Evolutionary conservation across 1,284 basidiomycete species (phyloP).

Genomic region (Leucoagaricus sp.): DNA sequence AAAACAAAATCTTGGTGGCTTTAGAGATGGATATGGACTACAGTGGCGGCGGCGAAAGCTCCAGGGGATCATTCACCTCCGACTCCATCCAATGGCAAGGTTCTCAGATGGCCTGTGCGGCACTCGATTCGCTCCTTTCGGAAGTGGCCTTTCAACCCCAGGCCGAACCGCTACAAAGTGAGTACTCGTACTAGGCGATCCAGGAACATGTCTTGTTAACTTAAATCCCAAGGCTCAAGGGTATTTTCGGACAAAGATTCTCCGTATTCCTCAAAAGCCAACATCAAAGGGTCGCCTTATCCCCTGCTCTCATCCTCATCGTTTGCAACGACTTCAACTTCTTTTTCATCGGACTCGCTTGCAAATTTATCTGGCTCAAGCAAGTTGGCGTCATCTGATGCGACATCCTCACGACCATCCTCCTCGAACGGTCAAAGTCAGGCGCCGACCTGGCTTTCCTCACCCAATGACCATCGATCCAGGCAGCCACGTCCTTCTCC

Average conservation of each 20-base stretch:
- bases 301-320: not conserved
- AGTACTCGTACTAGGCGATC: conserved; percentile 7
- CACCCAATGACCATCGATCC: conserved; percentile 15
- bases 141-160: conserved; percentile 11
- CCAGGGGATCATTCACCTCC: not conserved
- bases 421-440: not conserved
- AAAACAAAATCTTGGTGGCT: no score
- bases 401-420: conserved; percentile 1
- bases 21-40: not conserved
- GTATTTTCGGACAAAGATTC: not conserved
- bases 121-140: conserved; percentile 24
- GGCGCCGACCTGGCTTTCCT: not conserved
- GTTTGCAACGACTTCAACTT: not conserved
- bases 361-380: not conserved
- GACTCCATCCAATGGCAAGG: conserved; percentile 30
- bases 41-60: not conserved
- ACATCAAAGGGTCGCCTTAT: not conserved
- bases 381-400: not conserved
- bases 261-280: not conserved
- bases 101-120: conserved; percentile 27
- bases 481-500: conserved; percentile 21
- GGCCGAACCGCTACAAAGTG: conserved; percentile 2
- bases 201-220: not conserved
- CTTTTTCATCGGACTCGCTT: not conserved
- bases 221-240: conserved; percentile 1